phyloP scores from a whole-genome alignment of 352 stramenopile genomes.

The Blastocystis sp. region DNA sequence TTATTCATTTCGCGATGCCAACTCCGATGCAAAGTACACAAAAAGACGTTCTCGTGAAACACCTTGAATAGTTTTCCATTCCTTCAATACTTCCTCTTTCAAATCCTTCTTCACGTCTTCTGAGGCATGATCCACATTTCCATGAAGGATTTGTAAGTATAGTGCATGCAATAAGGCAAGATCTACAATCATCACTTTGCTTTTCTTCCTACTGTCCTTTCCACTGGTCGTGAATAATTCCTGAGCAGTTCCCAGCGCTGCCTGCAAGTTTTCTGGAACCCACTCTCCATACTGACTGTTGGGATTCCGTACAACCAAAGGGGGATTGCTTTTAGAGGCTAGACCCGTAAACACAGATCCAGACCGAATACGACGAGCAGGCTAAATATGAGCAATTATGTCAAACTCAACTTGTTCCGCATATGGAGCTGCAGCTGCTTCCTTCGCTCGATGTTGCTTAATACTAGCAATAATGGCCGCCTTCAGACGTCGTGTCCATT shows the following conservation, averaged over 20 bases:
- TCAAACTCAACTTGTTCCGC: neutral
- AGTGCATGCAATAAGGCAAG: neutral
- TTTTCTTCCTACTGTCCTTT: neutral
- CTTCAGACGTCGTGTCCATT: conserved; percentile 13
- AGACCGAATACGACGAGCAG: neutral
- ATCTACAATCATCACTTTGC: neutral
- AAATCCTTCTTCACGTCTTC: neutral
- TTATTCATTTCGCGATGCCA: neutral
- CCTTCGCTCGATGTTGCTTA: neutral
- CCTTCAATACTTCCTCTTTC: neutral
- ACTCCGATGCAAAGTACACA: conserved; percentile 7
- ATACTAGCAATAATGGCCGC: neutral
- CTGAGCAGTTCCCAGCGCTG: neutral
- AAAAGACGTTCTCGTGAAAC: neutral
- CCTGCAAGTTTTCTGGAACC: neutral
- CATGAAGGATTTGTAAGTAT: conserved; percentile 1
- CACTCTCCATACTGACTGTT: neutral
- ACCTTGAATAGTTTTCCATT: neutral
- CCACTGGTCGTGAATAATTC: neutral
- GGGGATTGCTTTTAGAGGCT: neutral
- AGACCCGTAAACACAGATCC: neutral
- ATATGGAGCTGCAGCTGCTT: neutral
- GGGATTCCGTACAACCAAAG: neutral
- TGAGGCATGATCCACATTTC: neutral
- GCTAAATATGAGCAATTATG: neutral